Base-by-base conservation (phyloP, 1,139 yeast species). In the Scheffersomyces quercinus region DNA sequence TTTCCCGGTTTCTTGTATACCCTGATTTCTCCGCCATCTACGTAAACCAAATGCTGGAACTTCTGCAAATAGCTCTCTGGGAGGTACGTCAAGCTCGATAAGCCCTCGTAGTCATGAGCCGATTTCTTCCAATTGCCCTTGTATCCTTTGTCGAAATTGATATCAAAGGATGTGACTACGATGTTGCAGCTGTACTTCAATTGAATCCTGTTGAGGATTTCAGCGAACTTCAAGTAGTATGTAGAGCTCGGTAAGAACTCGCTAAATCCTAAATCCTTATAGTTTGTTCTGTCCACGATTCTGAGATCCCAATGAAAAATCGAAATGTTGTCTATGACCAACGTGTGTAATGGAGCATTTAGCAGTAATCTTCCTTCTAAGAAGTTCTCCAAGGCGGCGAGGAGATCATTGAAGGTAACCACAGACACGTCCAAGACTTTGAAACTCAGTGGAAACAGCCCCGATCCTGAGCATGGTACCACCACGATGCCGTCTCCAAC, bases 261-360 rank as follows among this genome's bases (percentile, higher is more conserved):
- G 3, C 40, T 29, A 29, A 54, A 50, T 3, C 61, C 64, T 24
- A 52, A 42, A 7, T 40, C 35, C 28, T 33, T 16, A 41, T 46
- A 51, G 36, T 55, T 53, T 26, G 42, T 36, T 29, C 45, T 40
- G 37, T 56, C 55, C 24, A 54, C 39, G 29, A 49, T 34, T 42
- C 58, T 58, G 29, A 67, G 47, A 14, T 61, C 62, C 74, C 75
- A 73, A 46, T 60, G 68, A 42, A 60, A 68, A 14, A 60, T 53
- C 3, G 76, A 68, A 5, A 61, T 28, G 40, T 57, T 59, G 39
- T 65, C 69, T 7, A 65, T 49, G 4, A 65, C 42, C 9, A 65
- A 29, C 6, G 61, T 56, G 35, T 54, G 52, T 15, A 62, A 49
- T 3, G 48, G 43, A 3, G 32, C 26, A 10, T 48, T 43, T 3